phyloP scores from a whole-genome alignment of 2,329 filamentous ascomycete genomes.

The Niveomyces coronatus region DNA sequence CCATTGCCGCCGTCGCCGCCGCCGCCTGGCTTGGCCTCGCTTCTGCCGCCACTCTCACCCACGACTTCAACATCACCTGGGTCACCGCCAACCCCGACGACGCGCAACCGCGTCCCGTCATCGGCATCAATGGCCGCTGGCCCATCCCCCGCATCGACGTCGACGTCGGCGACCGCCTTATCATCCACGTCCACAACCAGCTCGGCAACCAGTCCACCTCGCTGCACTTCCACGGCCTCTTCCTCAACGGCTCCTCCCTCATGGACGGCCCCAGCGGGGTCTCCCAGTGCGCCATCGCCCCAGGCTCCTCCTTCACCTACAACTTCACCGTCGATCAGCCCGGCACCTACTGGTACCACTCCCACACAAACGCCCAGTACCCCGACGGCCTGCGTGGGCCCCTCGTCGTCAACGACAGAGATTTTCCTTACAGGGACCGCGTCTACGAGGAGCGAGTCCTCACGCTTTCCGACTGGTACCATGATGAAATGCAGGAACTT shows the following conservation, averaged over 20 bases:
- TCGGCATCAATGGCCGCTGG: slow-evolving; percentile 71
- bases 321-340: slow-evolving; percentile 56
- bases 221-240: slow-evolving; percentile 62
- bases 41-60: slow-evolving; percentile 38
- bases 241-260: slow-evolving; percentile 53
- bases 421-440: slow-evolving; percentile 43
- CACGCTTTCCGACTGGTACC: slow-evolving; percentile 63
- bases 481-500: slow-evolving; percentile 42
- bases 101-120: slow-evolving; percentile 49
- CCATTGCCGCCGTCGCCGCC: slow-evolving; percentile 2
- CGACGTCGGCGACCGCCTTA: slow-evolving; percentile 49
- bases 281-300: slow-evolving; percentile 56
- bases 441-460: slow-evolving; percentile 55
- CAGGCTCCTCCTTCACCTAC: slow-evolving; percentile 57
- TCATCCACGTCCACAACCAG: slow-evolving; percentile 48
- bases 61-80: slow-evolving; percentile 64
- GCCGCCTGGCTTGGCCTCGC: slow-evolving; percentile 16
- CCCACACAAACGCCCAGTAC: slow-evolving; percentile 56
- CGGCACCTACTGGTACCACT: slow-evolving; percentile 75
- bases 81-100: slow-evolving; percentile 64
- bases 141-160: slow-evolving; percentile 58
- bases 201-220: slow-evolving; percentile 54
- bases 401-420: slow-evolving; percentile 53
- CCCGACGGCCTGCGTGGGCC: slow-evolving; percentile 58
- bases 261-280: slow-evolving; percentile 63